These are phyloP conservation scores for Cryptococcus floricola DNA, from an alignment of 1,284 basidiomycete species.

Conservation along the genomic window DNA sequence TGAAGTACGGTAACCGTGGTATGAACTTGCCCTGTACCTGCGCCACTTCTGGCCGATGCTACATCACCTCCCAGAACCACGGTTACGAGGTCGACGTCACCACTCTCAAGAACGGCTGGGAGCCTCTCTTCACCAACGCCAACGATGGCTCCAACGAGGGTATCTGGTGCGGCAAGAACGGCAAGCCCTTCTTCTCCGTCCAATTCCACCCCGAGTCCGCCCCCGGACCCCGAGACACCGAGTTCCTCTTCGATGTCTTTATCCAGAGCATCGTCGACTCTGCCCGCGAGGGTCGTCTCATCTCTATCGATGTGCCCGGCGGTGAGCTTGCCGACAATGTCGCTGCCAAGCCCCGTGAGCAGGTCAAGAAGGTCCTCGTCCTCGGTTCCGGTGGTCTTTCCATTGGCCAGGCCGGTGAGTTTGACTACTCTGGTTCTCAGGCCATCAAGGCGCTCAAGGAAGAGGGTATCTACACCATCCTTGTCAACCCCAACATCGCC, in stretches of 20 bases:
- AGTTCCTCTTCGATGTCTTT: conserved; percentile 98
- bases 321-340: conserved; percentile 87
- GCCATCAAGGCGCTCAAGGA: conserved; percentile 97
- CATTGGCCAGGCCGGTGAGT: conserved; percentile 99
- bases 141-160: conserved; percentile 98
- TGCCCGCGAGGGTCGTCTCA: conserved; percentile 62
- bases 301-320: conserved; percentile 81
- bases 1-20: conserved; percentile 99
- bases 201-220: conserved; percentile 99
- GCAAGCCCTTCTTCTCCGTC: conserved; percentile 90
- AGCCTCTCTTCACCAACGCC: conserved; percentile 91
- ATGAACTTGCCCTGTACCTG: conserved; percentile 99
- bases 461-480: conserved; percentile 88
- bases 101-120: conserved; percentile 81
- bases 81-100: conserved; percentile 89
- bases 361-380: conserved; percentile 93
- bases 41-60: conserved; percentile 88
- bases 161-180: conserved; percentile 80
- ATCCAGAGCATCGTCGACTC: conserved; percentile 80
- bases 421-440: conserved; percentile 99
- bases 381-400: conserved; percentile 94
- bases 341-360: conserved; percentile 75
- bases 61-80: conserved; percentile 99
- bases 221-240: conserved; percentile 97
- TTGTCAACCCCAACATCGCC: conserved; percentile 97